These are phyloP conservation scores for Paraphoma chrysanthemicola DNA, from an alignment of 2,329 filamentous ascomycete genomes.

Conservation along the genomic window DNA sequence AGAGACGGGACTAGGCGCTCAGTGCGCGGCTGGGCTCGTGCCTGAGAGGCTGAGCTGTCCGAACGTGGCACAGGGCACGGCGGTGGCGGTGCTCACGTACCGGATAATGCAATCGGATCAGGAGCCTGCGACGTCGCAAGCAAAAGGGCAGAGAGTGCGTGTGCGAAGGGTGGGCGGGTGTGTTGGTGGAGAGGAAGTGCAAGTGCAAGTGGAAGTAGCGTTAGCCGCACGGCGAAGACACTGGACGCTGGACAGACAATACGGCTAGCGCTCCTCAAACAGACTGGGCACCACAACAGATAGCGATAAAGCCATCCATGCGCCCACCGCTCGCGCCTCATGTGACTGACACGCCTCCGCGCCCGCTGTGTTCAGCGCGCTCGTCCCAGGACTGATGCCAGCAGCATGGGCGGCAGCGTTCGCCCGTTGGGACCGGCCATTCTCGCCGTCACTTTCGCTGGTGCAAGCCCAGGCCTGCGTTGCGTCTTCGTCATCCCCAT, in stretches of 20 bases:
- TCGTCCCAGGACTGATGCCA: background rate
- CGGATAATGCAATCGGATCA: constrained; percentile 2
- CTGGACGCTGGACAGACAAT: background rate
- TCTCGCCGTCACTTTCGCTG: background rate
- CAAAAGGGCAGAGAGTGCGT: background rate
- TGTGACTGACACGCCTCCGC: background rate
- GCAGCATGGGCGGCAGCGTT: background rate
- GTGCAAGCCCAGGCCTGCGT: background rate
- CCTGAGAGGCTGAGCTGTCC: constrained; percentile 32
- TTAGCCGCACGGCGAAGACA: constrained; percentile 3
- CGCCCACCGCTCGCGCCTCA: background rate
- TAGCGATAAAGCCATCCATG: constrained; percentile 1
- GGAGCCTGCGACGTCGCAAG: constrained; percentile 6
- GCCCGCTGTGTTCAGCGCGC: background rate
- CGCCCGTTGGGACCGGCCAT: background rate
- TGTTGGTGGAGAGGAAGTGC: constrained; percentile 2
- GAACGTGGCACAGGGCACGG: constrained; percentile 14
- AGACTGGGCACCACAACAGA: background rate
- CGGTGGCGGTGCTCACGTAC: constrained; percentile 20
- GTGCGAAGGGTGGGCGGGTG: background rate
- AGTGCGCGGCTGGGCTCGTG: constrained; percentile 13
- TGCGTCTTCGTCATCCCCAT: background rate
- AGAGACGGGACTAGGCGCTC: constrained; percentile 16
- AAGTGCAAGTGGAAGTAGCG: no score
- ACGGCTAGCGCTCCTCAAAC: constrained; percentile 15